Evolutionary conservation across 2,329 filamentous ascomycete species (phyloP).

Genomic region (Diaporthe sp.): DNA sequence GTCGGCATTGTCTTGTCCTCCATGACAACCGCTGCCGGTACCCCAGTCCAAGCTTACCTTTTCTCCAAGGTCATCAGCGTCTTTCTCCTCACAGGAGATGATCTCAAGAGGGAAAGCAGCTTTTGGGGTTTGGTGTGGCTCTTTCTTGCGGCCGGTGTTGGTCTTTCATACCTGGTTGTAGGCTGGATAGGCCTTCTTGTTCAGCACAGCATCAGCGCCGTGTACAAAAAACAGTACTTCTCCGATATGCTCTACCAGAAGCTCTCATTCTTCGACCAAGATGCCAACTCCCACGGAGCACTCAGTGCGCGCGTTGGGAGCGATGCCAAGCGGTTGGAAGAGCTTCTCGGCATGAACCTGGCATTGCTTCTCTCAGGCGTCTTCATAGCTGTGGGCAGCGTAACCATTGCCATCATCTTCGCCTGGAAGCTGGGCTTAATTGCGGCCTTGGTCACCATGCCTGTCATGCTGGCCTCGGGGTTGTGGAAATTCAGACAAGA

Average conservation of each 20-base stretch:
- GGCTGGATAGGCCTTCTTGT: slow-evolving; percentile 41
- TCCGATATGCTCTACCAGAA: slow-evolving; percentile 67
- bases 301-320: slow-evolving; percentile 65
- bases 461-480: slow-evolving; percentile 48
- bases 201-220: slow-evolving; percentile 3
- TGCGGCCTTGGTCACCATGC: slow-evolving; percentile 49
- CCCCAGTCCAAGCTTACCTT: slow-evolving; percentile 61
- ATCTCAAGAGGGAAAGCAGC: slow-evolving; percentile 57
- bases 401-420: slow-evolving; percentile 57
- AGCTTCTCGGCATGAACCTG: slow-evolving; percentile 80
- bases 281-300: slow-evolving; percentile 59
- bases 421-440: slow-evolving; percentile 57
- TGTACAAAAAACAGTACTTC: slow-evolving; percentile 65
- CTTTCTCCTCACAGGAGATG: slow-evolving; percentile 50
- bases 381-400: slow-evolving; percentile 66
- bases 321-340: slow-evolving; percentile 70
- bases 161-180: slow-evolving; percentile 64
- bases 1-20: not conserved
- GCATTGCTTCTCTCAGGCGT: slow-evolving; percentile 70
- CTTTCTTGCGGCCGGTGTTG: slow-evolving; percentile 69
- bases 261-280: slow-evolving; percentile 68
- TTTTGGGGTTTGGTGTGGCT: slow-evolving; percentile 95
- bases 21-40: slow-evolving; percentile 39
- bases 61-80: slow-evolving; percentile 87
- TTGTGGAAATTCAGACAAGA: slow-evolving; percentile 61